These are phyloP conservation scores for Geotrichum restrictum DNA, from an alignment of 1,139 yeast species.

Conservation along the genomic window DNA sequence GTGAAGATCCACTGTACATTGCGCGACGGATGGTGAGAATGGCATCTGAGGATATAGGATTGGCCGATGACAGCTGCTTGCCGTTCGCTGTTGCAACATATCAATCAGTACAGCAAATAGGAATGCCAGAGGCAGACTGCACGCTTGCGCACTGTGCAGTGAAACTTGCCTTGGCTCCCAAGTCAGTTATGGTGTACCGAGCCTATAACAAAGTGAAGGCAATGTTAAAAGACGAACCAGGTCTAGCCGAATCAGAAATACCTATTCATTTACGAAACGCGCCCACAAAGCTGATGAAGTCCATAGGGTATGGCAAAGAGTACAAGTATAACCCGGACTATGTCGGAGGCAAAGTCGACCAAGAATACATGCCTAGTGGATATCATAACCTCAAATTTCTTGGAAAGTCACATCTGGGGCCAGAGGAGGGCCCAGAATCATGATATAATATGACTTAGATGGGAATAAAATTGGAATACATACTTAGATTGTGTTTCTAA, in stretches of 20 bases:
- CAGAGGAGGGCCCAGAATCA: constrained; percentile 7
- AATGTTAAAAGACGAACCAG: constrained; percentile 56
- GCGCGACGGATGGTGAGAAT: constrained; percentile 88
- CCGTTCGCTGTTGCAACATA: constrained; percentile 85
- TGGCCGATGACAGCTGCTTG: constrained; percentile 73
- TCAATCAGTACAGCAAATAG: constrained; percentile 86
- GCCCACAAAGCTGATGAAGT: constrained; percentile 85
- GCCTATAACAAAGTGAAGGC: constrained; percentile 68
- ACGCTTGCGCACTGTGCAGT: constrained; percentile 90
- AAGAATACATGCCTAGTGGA: constrained; percentile 45
- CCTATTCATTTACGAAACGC: constrained; percentile 79
- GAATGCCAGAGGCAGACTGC: constrained; percentile 93
- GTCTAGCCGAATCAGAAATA: constrained; percentile 46
- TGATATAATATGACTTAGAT: not conserved
- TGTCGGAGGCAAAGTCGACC: constrained; percentile 66
- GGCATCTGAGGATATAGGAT: constrained; percentile 87
- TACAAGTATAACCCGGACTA: constrained; percentile 86
- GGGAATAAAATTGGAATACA: too few relatives aligned
- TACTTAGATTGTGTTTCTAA: not conserved
- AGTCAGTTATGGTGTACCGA: constrained; percentile 78
- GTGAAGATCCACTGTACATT: constrained; percentile 91
- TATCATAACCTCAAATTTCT: constrained; percentile 39
- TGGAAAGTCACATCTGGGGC: constrained; percentile 43
- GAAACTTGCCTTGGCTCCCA: constrained; percentile 77
- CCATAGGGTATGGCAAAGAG: constrained; percentile 75